Conservation (phyloP, 2,329 filamentous ascomycete genomes). For the Zymoseptoria tritici region DNA sequence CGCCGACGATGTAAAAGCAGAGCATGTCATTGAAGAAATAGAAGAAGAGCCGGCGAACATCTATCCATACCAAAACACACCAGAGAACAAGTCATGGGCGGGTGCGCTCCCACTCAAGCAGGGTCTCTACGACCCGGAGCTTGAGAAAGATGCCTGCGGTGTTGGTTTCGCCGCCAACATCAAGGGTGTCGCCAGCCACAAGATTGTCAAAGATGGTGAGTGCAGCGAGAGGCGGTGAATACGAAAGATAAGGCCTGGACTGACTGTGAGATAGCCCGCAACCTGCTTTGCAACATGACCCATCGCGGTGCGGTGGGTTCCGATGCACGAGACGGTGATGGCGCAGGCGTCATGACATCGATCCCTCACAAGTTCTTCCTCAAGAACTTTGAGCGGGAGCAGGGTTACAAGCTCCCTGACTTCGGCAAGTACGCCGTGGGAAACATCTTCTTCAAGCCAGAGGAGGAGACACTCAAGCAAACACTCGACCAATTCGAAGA, state of each 20-base stretch:
- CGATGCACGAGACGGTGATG: constrained; percentile 94
- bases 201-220: constrained; percentile 96
- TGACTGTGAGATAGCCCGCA: constrained; percentile 58
- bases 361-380: constrained; percentile 98
- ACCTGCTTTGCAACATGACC: constrained; percentile 99
- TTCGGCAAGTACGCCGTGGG: constrained; percentile 92
- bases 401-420: constrained; percentile 77
- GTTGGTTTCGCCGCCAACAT: constrained; percentile 98
- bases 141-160: constrained; percentile 99
- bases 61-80: constrained; percentile 74
- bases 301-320: constrained; percentile 97
- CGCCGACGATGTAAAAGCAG: constrained; percentile 41
- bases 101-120: constrained; percentile 94
- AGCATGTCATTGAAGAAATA: constrained; percentile 34
- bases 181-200: constrained; percentile 94
- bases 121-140: constrained; percentile 91
- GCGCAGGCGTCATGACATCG: constrained; percentile 98
- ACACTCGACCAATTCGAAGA: constrained; percentile 92
- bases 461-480: constrained; percentile 79
- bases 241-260: constrained; percentile 8
- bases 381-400: constrained; percentile 94
- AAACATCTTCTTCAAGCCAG: constrained; percentile 98
- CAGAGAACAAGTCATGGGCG: constrained; percentile 87
- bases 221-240: constrained; percentile 13
- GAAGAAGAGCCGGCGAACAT: constrained; percentile 53